A percentile compares a stretch with the other conserved stretches of the same genome.
phyloP scores from a whole-genome alignment of 495 filamentous ascomycete genomes.

The Tuber aestivum region DNA sequence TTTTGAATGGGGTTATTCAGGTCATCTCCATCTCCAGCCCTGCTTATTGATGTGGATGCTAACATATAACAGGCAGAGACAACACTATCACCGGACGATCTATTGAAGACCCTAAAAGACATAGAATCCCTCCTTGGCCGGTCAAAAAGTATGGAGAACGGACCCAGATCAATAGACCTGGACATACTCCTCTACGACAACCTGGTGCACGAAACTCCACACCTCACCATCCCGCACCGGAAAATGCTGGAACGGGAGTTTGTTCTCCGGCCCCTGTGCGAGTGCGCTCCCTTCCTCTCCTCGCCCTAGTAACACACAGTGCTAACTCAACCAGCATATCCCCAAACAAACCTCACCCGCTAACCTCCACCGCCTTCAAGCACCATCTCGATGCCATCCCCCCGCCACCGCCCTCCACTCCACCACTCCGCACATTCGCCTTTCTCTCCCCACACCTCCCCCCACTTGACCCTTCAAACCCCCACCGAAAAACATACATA shows the following conservation, averaged over 20 bases:
- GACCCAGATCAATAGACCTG: slow-evolving; percentile 85
- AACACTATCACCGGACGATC: slow-evolving; percentile 60
- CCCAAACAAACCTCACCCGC: slow-evolving; percentile 35
- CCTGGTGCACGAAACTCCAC: slow-evolving; percentile 56
- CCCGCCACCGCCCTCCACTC: slow-evolving; percentile 46
- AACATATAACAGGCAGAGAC: slow-evolving; percentile 66
- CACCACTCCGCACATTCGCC: slow-evolving; percentile 61
- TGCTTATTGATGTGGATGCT: not conserved
- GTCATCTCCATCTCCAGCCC: slow-evolving; percentile 49
- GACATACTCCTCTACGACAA: slow-evolving; percentile 87
- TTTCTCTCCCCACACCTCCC: slow-evolving; percentile 57
- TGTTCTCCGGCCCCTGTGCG: slow-evolving; percentile 79
- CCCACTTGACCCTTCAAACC: slow-evolving; percentile 58
- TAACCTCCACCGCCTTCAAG: slow-evolving; percentile 42
- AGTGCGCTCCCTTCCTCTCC: slow-evolving; percentile 52
- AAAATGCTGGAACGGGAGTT: slow-evolving; percentile 89
- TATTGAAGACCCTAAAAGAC: slow-evolving; percentile 72
- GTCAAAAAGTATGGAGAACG: slow-evolving; percentile 82
- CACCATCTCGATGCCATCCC: slow-evolving; percentile 63
- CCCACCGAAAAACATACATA: slow-evolving; percentile 63
- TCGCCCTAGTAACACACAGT: not conserved
- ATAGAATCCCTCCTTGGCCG: slow-evolving; percentile 76
- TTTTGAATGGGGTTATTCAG: slow-evolving; percentile 91
- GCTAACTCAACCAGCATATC: slow-evolving; percentile 28
- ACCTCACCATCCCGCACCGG: slow-evolving; percentile 76